phyloP scores from a whole-genome alignment of 352 stramenopile species.

The Phytophthora sansomeana region DNA sequence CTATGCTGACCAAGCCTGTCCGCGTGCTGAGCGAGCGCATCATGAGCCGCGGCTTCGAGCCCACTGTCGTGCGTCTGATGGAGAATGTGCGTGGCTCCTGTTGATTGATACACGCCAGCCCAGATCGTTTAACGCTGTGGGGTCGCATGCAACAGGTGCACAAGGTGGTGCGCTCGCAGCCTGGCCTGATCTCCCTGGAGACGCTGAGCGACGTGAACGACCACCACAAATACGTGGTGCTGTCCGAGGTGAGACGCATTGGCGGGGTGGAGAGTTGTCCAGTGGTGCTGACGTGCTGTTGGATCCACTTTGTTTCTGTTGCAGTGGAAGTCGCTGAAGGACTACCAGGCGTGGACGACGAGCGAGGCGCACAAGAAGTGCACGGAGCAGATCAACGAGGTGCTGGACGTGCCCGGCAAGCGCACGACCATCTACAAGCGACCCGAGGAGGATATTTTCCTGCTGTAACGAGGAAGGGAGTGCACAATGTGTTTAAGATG shows the following conservation, averaged over 20 bases:
- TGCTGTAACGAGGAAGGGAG: constrained; percentile 52
- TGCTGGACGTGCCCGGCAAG: constrained; percentile 87
- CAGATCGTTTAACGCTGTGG: neutral
- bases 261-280: constrained; percentile 2
- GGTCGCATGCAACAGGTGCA: constrained; percentile 56
- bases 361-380: constrained; percentile 85
- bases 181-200: constrained; percentile 81
- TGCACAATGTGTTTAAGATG: constrained; percentile 16
- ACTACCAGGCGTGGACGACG: constrained; percentile 81
- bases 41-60: constrained; percentile 86
- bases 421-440: constrained; percentile 86
- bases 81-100: constrained; percentile 71
- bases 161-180: constrained; percentile 76
- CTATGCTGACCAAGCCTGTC: constrained; percentile 67
- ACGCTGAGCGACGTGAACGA: constrained; percentile 85
- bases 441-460: constrained; percentile 86
- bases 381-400: constrained; percentile 87
- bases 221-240: constrained; percentile 89
- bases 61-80: constrained; percentile 82
- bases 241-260: constrained; percentile 70
- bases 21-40: constrained; percentile 86
- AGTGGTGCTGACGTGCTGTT: too few species aligned
- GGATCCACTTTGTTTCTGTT: too few species aligned
- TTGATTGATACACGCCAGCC: too few species aligned
- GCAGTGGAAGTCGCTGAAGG: constrained; percentile 82